Base-by-base conservation (phyloP, 352 stramenopile genomes). In the Phytophthora pinifolia region DNA sequence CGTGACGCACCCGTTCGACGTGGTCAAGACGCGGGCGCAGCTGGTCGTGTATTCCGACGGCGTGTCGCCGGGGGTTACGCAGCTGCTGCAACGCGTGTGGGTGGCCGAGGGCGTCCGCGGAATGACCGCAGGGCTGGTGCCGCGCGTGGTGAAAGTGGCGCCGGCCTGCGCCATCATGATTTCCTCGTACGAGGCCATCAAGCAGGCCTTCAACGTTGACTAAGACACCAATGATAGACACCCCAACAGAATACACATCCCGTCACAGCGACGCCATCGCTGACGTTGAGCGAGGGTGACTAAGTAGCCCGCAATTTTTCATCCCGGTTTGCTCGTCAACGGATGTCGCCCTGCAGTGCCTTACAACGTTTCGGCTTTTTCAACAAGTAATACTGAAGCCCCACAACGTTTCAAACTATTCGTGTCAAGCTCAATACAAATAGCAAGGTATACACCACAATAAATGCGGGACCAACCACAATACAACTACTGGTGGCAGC, bases 1-100 rank as follows among this genome's bases (percentile, higher is more conserved):
- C 12, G 61, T 75, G n/a, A 98, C 94, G 9, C 97, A 96, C 10
- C 94, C 96, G 27, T 96, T 98, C 54, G 94, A 98, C 68, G 93
- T 98, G 44, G 70, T 98, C 62, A 99, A 98, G 70, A 98, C 93
- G 10, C 77, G 92, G 13, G 68, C 75, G 38, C 84, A 95, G 58
- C 71, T 90, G 13, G 66, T 79, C 29, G 62, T 78, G 9, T 89
- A 80, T 57, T 66, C 67, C 5, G 59, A 70, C 20, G 62, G 55
- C 14, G 50, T 59, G 36, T 31, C 55, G 42, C 31, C 59, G 0
- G 46, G 51, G 13, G 70, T 83, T 12, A 15, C 55, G 22, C 56
- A 74, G 49, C 72, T 89, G 62, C 55, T 90, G 44, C 42, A 17
- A 18, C 69, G 85, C 10, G 63, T 88, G n/a, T 79, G 74, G 59